These are phyloP conservation scores for Neurospora africana DNA, from an alignment of 495 filamentous ascomycete genomes.

Conservation along the genomic window DNA sequence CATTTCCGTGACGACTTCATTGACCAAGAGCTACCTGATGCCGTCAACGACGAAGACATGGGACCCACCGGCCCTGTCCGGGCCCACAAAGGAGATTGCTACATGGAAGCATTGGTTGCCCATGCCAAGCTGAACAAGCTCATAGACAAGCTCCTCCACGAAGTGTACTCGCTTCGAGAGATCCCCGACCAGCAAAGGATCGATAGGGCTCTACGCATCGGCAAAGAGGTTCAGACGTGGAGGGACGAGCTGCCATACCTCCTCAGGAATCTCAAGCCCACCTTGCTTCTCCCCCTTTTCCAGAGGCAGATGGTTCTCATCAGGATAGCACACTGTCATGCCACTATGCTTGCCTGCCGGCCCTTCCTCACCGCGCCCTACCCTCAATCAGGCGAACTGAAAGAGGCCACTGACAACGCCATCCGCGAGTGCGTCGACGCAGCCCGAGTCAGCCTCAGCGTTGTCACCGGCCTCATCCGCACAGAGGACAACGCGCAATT, in stretches of 20 bases:
- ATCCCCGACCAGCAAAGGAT: conserved; percentile 29
- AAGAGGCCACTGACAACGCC: conserved; percentile 21
- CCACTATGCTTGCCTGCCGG: conserved; percentile 46
- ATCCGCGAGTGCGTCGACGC: conserved; percentile 36
- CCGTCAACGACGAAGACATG: conserved; percentile 45
- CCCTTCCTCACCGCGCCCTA: conserved; percentile 33
- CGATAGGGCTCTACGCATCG: conserved; percentile 25
- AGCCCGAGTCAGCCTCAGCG: conserved; percentile 28
- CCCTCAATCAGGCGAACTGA: conserved; percentile 5
- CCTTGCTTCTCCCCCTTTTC: conserved; percentile 38
- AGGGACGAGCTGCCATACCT: conserved; percentile 32
- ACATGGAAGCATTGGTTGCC: conserved; percentile 39
- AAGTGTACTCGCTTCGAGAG: conserved; percentile 39
- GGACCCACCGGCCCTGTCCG: conserved; percentile 21
- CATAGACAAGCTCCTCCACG: conserved; percentile 32
- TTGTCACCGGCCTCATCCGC: conserved; percentile 9
- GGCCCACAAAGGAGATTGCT: conserved; percentile 18
- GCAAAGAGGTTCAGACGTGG: conserved; percentile 25
- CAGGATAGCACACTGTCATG: conserved; percentile 41
- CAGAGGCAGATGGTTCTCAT: conserved; percentile 45
- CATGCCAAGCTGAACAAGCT: conserved; percentile 25
- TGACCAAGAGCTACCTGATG: conserved; percentile 42
- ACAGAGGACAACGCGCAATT: conserved; percentile 11
- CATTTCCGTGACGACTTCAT: conserved; percentile 43
- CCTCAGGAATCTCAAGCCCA: conserved; percentile 32